These are phyloP conservation scores for Penicillium sp. DNA, from an alignment of 2,329 filamentous ascomycete genomes.

Conservation along the genomic window DNA sequence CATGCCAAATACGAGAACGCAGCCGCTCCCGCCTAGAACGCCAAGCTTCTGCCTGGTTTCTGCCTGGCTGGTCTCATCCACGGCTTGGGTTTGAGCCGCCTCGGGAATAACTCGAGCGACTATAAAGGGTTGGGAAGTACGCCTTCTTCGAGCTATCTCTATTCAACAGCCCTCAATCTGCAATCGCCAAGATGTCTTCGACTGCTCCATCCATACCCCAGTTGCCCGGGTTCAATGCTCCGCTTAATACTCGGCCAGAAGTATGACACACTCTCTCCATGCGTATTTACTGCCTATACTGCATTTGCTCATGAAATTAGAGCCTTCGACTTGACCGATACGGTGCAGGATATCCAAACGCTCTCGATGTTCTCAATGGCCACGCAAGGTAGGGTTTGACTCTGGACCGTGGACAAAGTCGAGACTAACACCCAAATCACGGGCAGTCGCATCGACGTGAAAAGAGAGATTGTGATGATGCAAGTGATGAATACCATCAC, in stretches of 20 bases:
- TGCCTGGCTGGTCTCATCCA: not conserved
- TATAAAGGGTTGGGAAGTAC: not conserved
- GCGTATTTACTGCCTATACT: too few relatives aligned
- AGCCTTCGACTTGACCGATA: not conserved
- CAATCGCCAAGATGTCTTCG: not conserved
- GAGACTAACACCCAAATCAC: not conserved
- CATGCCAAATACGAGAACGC: not conserved
- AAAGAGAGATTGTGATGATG: slow-evolving; percentile 44
- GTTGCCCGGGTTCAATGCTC: not conserved
- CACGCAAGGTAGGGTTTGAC: not conserved
- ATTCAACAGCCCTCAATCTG: too few relatives aligned
- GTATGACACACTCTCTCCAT: not conserved
- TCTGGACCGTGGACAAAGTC: too few relatives aligned
- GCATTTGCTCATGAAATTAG: not conserved
- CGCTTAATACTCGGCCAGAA: not conserved
- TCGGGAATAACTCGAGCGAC: too few relatives aligned
- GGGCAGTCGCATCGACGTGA: not conserved
- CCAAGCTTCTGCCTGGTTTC: not conserved
- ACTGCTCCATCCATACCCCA: not conserved
- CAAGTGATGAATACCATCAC: slow-evolving; percentile 45
- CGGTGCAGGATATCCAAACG: not conserved
- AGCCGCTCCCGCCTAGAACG: not conserved
- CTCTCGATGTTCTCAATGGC: not conserved
- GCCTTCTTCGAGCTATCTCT: not conserved
- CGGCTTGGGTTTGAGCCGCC: not conserved